Evolutionary conservation across 2,329 filamentous ascomycete genomes (phyloP).

Genomic region (Boeremia lycopersici): DNA sequence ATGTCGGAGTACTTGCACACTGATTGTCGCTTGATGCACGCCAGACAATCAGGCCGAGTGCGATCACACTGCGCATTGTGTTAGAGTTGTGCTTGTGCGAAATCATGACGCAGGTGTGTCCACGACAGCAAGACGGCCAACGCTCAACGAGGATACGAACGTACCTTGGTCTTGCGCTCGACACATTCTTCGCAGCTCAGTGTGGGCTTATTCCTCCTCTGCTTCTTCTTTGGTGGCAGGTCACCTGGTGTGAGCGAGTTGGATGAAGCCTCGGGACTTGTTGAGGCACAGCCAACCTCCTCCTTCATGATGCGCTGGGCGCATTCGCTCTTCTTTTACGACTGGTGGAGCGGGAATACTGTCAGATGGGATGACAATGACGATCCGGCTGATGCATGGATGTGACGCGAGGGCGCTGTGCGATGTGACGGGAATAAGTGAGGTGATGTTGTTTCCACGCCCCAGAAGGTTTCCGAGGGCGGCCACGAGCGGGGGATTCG

Average conservation of each 20-base stretch:
- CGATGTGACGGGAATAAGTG: conserved; percentile 36
- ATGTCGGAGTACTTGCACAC: conserved; percentile 77
- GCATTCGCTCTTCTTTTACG: conserved; percentile 5
- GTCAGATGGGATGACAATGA: not conserved
- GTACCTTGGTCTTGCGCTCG: conserved; percentile 79
- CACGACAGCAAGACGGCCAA: not conserved
- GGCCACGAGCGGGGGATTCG: conserved; percentile 17
- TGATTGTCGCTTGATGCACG: conserved; percentile 77
- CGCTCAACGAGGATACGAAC: conserved; percentile 25
- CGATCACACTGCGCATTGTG: conserved; percentile 68
- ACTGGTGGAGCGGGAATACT: conserved; percentile 5
- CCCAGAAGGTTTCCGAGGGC: conserved; percentile 18
- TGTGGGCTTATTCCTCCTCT: conserved; percentile 84
- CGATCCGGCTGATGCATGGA: conserved; percentile 24
- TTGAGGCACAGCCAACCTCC: conserved; percentile 23
- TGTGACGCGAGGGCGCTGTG: conserved; percentile 29
- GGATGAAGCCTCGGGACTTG: conserved; percentile 26
- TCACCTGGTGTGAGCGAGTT: conserved; percentile 21
- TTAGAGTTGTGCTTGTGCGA: conserved; percentile 16
- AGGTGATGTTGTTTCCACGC: conserved; percentile 28
- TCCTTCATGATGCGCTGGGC: conserved; percentile 20
- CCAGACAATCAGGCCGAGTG: conserved; percentile 62
- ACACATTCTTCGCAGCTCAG: conserved; percentile 81
- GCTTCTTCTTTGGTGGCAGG: conserved; percentile 67
- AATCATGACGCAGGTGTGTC: conserved; percentile 8